Evolutionary conservation across 306 rosid species (phyloP).

Genomic region (Trichosanthes truncata): DNA sequence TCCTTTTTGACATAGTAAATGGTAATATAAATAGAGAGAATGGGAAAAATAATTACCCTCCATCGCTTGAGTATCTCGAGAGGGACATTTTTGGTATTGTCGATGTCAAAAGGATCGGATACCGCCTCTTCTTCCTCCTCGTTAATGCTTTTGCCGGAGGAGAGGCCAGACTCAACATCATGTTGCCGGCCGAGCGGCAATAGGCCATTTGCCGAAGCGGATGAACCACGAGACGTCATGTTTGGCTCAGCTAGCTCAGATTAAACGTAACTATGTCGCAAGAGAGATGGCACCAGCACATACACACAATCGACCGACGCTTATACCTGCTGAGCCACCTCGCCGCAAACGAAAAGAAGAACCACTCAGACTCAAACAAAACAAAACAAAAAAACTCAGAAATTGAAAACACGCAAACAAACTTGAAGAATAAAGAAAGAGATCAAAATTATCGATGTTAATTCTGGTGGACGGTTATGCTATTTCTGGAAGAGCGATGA

Average conservation of each 20-base stretch:
- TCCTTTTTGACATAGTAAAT: neutral
- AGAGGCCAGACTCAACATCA: slow-evolving; percentile 21
- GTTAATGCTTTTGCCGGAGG: neutral
- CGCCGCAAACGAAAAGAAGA: neutral
- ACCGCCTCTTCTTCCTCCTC: slow-evolving; percentile 12
- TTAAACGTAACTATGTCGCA: slow-evolving; percentile 1
- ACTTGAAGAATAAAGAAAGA: neutral
- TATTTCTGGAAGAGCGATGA: slow-evolving; percentile 5
- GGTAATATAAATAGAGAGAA: neutral
- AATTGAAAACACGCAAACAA: neutral
- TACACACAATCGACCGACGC: neutral
- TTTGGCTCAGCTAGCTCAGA: neutral
- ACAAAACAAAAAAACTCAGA: neutral
- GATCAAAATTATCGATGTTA: neutral
- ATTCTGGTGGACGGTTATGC: neutral
- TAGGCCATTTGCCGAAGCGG: slow-evolving; percentile 40
- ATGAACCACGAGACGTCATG: slow-evolving; percentile 50
- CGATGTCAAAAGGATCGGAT: slow-evolving; percentile 60
- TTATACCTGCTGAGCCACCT: slow-evolving; percentile 13
- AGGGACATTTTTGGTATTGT: slow-evolving; percentile 65
- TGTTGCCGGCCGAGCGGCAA: slow-evolving; percentile 13
- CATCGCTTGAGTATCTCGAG: slow-evolving; percentile 62
- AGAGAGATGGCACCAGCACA: slow-evolving; percentile 21
- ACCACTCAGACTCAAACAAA: neutral
- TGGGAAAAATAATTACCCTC: slow-evolving; percentile 35